Percentiles rank a stretch among this genome's conserved stretches.
Evolutionary conservation across 805 yeast genomes (phyloP).

Genomic region (Ascoidea tarda): DNA sequence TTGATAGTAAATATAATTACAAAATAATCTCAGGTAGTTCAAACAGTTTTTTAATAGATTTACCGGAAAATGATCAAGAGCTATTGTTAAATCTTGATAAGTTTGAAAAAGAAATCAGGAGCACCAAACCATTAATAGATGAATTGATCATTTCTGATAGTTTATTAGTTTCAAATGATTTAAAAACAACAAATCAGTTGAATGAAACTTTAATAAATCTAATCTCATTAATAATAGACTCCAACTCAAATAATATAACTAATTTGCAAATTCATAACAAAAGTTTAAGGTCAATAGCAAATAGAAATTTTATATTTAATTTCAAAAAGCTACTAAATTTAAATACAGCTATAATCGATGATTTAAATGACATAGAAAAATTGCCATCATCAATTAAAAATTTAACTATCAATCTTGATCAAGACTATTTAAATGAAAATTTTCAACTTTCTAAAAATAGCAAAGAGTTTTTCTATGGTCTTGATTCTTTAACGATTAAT

Average conservation of each 20-base stretch:
- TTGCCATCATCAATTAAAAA: constrained; percentile 12
- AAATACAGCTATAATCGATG: constrained; percentile 9
- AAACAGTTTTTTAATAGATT: no score
- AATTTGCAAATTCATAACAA: constrained; percentile 8
- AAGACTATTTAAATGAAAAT: constrained; percentile 5
- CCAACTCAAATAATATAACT: background rate
- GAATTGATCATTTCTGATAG: background rate
- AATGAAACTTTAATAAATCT: background rate
- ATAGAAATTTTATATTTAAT: constrained; percentile 5
- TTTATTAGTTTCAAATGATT: no score
- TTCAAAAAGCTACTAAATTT: constrained; percentile 4
- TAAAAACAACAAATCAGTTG: no score
- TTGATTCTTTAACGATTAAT: constrained; percentile 18
- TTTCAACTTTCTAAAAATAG: constrained; percentile 1
- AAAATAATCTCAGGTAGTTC: no score
- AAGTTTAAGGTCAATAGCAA: background rate
- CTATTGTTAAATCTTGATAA: no score
- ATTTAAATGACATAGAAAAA: constrained; percentile 10
- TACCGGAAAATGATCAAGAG: no score
- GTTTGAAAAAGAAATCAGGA: no score
- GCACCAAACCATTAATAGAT: no score
- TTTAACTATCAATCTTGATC: constrained; percentile 10
- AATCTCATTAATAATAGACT: background rate
- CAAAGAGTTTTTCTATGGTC: constrained; percentile 3
- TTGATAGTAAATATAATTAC: no score